Evolutionary conservation across 306 rosid genomes (phyloP), one percentile per base, ranked within the genome.

Genomic region (Acacia acuminata): DNA sequence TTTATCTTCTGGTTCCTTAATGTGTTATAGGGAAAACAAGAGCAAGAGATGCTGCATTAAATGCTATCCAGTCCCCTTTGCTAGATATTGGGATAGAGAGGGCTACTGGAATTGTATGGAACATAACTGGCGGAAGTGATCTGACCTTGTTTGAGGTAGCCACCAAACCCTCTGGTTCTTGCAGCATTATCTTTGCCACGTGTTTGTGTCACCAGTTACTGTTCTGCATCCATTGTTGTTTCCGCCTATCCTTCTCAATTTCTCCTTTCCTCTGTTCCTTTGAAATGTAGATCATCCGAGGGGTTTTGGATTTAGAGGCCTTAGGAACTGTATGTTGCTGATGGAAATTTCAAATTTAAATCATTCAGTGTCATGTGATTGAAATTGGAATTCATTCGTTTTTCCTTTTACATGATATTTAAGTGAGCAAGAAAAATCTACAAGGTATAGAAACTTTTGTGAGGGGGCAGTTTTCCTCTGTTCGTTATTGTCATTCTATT

Each of bases 41-140:
- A 88, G 98, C 99, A 42, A 94, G 99, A 87, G 99, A 96, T 66
- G 99, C 98, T 79, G 99, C 99, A 32, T 89, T 96, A 88, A 96
- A 96, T 83, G 99, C 99, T 86, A 96, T 96, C 80, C 99, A 96
- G 66, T 96, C 99, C 50, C 98, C 97, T 82, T 88, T 96, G 73
- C 91, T 96, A 51, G 99, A 94, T 91, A 96, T 96, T 60, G 99
- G 97, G 77, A 96, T 96, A 77, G 99, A 96, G 88, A 92, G 99
- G 82, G 99, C 99, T 34, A 96, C 99, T 85, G 99, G 99, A 85
- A 96, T 96, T 81, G 99, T 96, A n/a, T 96, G 99, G 99, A 96
- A 94, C 84, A 96, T 96, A 78, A 96, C 99, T 38, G 99, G 99
- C 56, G 99, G 99, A 84, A 92, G 84, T 85, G 99, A 96, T 89